These are phyloP conservation scores for Kwoniella pini DNA, from an alignment of 768 basidiomycete genomes.

Conservation along the genomic window DNA sequence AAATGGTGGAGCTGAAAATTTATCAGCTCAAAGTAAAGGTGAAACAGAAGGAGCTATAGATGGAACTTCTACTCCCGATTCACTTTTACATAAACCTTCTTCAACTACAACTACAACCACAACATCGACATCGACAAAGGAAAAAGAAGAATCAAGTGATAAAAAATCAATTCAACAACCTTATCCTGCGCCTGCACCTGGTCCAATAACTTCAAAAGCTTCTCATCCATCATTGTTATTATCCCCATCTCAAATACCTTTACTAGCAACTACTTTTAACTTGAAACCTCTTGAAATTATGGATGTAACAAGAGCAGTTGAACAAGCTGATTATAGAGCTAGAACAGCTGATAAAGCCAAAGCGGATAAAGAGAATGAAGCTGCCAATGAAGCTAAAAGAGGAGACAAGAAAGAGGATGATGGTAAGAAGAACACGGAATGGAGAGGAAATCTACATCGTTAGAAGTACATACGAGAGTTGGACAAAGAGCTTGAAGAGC, in stretches of 20 bases:
- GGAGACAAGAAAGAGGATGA: constrained; percentile 1
- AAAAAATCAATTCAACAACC: constrained; percentile 7
- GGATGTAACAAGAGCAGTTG: constrained; percentile 53
- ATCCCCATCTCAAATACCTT: constrained; percentile 28
- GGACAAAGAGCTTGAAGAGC: too few species aligned
- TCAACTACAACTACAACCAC: constrained; percentile 1
- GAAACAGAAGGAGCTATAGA: constrained; percentile 27
- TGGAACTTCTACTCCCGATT: constrained; percentile 37
- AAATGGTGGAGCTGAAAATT: background rate
- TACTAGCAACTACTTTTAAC: constrained; percentile 41
- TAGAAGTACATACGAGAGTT: too few species aligned
- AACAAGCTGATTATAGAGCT: constrained; percentile 50
- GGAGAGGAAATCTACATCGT: constrained; percentile 42
- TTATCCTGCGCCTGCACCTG: constrained; percentile 10
- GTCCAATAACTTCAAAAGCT: constrained; percentile 18
- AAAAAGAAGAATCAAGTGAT: background rate
- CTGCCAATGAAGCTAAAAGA: background rate
- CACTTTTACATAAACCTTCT: constrained; percentile 22
- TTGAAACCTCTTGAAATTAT: constrained; percentile 48
- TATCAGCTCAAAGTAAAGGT: constrained; percentile 34
- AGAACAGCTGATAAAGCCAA: constrained; percentile 33
- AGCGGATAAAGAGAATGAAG: constrained; percentile 11
- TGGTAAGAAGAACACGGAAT: constrained; percentile 14
- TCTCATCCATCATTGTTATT: constrained; percentile 40
- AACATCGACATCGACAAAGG: too few species aligned